Conservation (phyloP, 2,329 filamentous ascomycete species). For the Alternaria triticimaculans region DNA sequence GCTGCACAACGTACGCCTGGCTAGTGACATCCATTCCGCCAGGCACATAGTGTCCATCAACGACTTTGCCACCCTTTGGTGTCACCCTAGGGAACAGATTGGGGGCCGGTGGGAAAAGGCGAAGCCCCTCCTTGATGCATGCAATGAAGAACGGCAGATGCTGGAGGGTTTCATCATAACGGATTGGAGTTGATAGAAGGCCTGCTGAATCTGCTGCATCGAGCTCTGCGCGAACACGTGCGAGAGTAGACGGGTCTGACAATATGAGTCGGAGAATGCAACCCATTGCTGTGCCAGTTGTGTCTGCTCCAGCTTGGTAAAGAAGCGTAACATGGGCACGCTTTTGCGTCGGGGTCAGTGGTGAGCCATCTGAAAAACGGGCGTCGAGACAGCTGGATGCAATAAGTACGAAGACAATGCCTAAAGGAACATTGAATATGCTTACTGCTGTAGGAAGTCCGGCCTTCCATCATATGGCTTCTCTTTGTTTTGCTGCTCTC, state of each 20-base stretch:
- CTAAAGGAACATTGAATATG: background rate
- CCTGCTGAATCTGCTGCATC: constrained; percentile 25
- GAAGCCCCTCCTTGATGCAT: constrained; percentile 59
- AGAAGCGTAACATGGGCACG: constrained; percentile 48
- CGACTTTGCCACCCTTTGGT: constrained; percentile 38
- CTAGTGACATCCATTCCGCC: constrained; percentile 55
- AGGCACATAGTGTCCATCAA: constrained; percentile 51
- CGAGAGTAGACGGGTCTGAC: constrained; percentile 19
- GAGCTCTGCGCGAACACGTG: constrained; percentile 31
- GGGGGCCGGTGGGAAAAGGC: constrained; percentile 59
- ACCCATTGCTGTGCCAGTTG: constrained; percentile 45
- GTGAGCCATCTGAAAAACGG: constrained; percentile 34
- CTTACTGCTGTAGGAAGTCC: constrained; percentile 46
- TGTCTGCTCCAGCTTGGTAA: constrained; percentile 49
- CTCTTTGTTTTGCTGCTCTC: constrained; percentile 35
- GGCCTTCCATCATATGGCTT: constrained; percentile 28
- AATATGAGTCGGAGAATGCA: constrained; percentile 40
- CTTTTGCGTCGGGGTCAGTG: constrained; percentile 41
- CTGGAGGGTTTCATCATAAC: constrained; percentile 39
- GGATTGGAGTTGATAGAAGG: constrained; percentile 31
- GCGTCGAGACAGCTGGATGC: constrained; percentile 41
- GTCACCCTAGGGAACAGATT: constrained; percentile 59
- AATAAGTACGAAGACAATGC: background rate
- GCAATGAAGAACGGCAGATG: constrained; percentile 57
- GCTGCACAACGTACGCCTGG: constrained; percentile 57